Evolutionary conservation across 2,329 filamentous ascomycete genomes (phyloP), one percentile per base, ranked within the genome.

Genomic region (Hypomyces rosellus): DNA sequence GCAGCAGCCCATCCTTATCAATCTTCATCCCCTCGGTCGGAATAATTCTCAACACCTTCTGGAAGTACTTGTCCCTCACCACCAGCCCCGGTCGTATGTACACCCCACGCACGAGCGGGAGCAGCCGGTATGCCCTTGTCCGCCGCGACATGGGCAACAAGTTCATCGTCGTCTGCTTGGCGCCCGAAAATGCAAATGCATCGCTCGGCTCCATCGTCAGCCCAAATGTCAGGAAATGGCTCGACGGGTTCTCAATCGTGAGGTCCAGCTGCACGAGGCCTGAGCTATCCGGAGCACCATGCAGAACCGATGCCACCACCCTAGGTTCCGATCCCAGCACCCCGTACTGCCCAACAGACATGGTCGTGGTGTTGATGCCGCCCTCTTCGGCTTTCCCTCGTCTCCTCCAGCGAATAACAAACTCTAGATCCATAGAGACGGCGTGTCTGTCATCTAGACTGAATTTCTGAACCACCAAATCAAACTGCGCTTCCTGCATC

Each of bases 151-250:
- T 74, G 0, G 93, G 93, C 42, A 96, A 78, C 39, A 97, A 72
- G 62, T 93, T 89, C 47, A 96, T 60, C 1, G 85, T 86, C 12
- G 82, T 84, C 57, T 86, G 78, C 71, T 97, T 97, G 2, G 88
- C 76, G 0, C 93, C 93, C 7, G 88, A 90, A 67, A 99, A 97
- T 0, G 90, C 92, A 68, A 97, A 97, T 48, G 89, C 81, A 56
- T 95, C 89, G 64, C 83, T 92, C 3, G 90, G 87, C 59, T 99
- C 92, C 90, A 99, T 95, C 22, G 77, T 83, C 45, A 97, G 69
- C 30, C 88, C 90, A 69, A 99, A 99, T 0, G 91, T 96, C 45
- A 99, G 79, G 69, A 96, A 95, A 66, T 99, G 93, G 65, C 84
- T 86, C 0, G 92, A 96, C 0, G 91, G 88, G 65, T 99, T 99